These are phyloP conservation scores for Przewalskia tangutica DNA, from an alignment of 257 asterid genomes.

Conservation along the genomic window DNA sequence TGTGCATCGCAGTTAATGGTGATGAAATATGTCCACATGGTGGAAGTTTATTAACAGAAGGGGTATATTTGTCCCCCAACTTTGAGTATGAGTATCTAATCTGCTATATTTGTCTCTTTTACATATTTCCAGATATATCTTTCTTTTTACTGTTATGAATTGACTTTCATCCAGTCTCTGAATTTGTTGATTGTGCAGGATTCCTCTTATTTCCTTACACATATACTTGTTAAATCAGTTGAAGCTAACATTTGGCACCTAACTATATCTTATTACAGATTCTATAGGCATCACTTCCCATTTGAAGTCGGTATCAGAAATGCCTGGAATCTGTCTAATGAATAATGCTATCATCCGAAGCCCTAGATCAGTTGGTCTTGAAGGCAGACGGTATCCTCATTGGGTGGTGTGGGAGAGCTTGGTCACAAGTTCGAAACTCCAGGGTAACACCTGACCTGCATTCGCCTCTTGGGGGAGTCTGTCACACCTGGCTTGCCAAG, in stretches of 20 bases:
- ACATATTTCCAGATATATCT: neutral
- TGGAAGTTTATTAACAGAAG: no score
- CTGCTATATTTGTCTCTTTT: neutral
- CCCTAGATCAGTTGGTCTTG: no score
- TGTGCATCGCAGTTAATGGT: no score
- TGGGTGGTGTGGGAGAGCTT: no score
- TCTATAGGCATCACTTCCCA: slow-evolving; percentile 28
- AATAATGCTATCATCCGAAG: no score
- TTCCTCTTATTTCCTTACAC: neutral
- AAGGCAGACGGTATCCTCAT: no score
- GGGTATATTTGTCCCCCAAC: no score
- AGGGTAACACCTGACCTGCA: no score
- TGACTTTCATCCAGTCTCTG: neutral
- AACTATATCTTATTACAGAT: slow-evolving; percentile 13
- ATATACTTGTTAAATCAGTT: neutral
- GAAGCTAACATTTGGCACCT: neutral
- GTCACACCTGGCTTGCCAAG: no score
- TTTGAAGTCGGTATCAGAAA: slow-evolving; percentile 29
- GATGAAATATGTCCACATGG: no score
- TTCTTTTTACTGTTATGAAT: neutral
- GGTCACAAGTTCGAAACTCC: no score
- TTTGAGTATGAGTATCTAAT: neutral
- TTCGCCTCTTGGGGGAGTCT: no score
- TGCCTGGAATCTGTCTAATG: slow-evolving; percentile 31
- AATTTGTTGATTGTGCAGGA: neutral